Evolutionary conservation across 2,329 filamentous ascomycete species (phyloP), one percentile per base, ranked within the genome.

Genomic region (Dactylellina leptospora): DNA sequence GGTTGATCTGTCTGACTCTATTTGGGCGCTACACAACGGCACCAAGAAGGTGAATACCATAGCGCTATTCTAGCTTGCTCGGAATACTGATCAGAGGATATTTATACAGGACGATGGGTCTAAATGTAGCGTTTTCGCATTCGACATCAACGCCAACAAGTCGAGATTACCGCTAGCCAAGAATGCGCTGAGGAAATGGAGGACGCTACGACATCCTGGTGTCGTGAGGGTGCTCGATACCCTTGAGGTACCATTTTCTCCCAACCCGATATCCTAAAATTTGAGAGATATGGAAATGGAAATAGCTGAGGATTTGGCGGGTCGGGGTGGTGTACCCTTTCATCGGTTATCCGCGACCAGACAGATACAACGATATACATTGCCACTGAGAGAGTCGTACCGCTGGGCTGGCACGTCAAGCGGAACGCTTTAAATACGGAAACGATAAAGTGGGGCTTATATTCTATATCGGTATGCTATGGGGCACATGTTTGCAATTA

Each of bases 321-420:
- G n/a, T n/a, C n/a, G n/a, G n/a, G n/a, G n/a, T n/a, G n/a, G n/a
- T n/a, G n/a, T n/a, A n/a, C n/a, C n/a, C n/a, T n/a, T n/a, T n/a
- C n/a, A n/a, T n/a, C n/a, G n/a, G n/a, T n/a, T n/a, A n/a, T n/a
- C n/a, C n/a, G n/a, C n/a, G n/a, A n/a, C 36, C 36, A 95, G 90
- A 96, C 93, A 78, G 95, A 99, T 75, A 87, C 90, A 23, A 93
- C 95, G 78, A 95, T 99, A 74, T 97, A 97, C 79, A 92, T 99
- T 79, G 92, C 95, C 63, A 97, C 93, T 22, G 95, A 99, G 82
- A 87, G 93, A 75, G 83, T 99, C 8, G 88, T 88, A 10, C 95
- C 95, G 2, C 82, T 99, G 56, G 87, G 88, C 76, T 97, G 95
- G 95, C 89, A 96, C 77, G 88, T 96, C 48, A 92, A 90, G 82